Conservation (phyloP, 2,329 filamentous ascomycete genomes). For the Colletotrichum sp. region DNA sequence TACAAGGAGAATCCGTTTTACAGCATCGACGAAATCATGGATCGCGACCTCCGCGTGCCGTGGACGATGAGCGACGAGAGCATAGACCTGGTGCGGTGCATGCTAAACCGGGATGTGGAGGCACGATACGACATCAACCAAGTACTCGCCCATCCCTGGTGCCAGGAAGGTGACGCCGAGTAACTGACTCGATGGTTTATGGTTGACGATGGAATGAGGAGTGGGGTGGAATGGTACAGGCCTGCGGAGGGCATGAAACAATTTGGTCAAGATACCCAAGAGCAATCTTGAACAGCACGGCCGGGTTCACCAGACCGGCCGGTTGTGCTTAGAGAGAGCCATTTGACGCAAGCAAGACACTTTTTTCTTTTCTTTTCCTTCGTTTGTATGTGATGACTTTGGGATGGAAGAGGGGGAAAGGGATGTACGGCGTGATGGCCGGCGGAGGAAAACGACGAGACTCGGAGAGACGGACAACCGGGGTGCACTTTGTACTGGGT, state of each 20-base stretch:
- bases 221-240: not conserved
- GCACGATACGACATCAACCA: conserved; percentile 84
- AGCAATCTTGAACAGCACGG: conserved; percentile 20
- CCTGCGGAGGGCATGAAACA: not conserved
- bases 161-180: conserved; percentile 26
- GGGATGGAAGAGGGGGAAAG: not conserved
- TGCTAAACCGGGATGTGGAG: conserved; percentile 91
- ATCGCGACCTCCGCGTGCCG: conserved; percentile 90
- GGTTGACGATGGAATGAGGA: not conserved
- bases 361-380: not conserved
- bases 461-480: not conserved
- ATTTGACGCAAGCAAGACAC: conserved; percentile 16
- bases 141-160: conserved; percentile 92
- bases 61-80: conserved; percentile 90
- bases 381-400: not conserved
- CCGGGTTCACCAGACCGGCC: not conserved
- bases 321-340: conserved; percentile 17
- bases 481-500: not conserved
- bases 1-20: conserved; percentile 99
- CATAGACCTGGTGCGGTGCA: conserved; percentile 87
- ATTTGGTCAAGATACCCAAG: conserved; percentile 23
- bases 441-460: not conserved
- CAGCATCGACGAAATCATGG: conserved; percentile 98
- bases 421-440: not conserved
- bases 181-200: not conserved